Base-by-base conservation (phyloP, 1,284 basidiomycete species). In the Cutaneotrichosporon dermatis region DNA sequence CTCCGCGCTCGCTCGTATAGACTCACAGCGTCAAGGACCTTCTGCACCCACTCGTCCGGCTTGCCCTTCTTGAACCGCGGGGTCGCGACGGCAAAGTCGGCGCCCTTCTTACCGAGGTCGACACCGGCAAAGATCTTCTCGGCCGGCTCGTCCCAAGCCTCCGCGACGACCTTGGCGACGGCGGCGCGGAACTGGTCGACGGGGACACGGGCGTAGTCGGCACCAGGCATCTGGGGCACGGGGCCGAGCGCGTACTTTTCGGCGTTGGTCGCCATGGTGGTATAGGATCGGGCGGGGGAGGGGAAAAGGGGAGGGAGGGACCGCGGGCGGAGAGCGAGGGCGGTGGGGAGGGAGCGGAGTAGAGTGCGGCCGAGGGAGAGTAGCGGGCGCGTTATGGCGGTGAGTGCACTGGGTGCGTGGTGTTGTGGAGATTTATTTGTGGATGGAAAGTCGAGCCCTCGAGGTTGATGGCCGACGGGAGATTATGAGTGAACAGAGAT, bases 61-160 rank as follows among this genome's bases (percentile, higher is more conserved):
- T 86, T 90, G 4, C 86, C 86, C 52, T 97, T 82, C 66, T 90
- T 84, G 80, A 95, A 98, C 59, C 95, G 84, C 34, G 94, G 91
- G 45, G 98, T 79, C 4, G 96, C 93, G 37, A 99, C 84, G 0
- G 89, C 90, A 69, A 96, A 92, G 79, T 99, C 95, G 50, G 85
- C 86, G 13, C 89, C 90, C 79, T 95, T 94, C 80, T 92, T 93
- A 51, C 90, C 72, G 66, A 88, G 88, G 76, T 94, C 89, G 5
- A 97, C 88, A 12, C 89, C 94, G 35, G 83, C 77, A 75, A 89
- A 95, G 0, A 87, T 89, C 71, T 91, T 81, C 51, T 88, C 87
- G 25, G 89, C 69, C 0, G 86, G 83, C 59, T 92, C 79, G 2
- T 80, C 79, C 36, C 95, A 82, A 0, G 86, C 84, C 51, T 88